A percentile compares a stretch with the other conserved stretches of the same genome.
Evolutionary conservation across 2,329 filamentous ascomycete species (phyloP).

Genomic region (Alternaria incomplexa): DNA sequence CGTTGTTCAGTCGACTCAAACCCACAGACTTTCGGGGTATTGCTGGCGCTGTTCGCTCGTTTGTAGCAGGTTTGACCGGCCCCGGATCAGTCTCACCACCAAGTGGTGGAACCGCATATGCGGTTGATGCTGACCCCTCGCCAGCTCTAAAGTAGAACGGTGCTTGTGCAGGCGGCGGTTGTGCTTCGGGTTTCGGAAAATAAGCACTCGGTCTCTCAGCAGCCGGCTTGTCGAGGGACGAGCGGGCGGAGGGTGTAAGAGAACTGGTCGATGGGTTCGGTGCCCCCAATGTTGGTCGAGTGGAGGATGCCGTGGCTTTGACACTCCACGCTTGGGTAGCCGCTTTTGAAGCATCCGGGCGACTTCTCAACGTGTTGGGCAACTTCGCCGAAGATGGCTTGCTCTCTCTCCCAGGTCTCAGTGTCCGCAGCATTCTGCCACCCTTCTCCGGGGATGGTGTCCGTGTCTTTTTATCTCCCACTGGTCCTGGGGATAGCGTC

Average conservation of each 20-base stretch:
- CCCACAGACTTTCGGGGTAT: conserved; percentile 32
- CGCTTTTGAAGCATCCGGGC: conserved; percentile 65
- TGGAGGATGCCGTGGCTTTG: conserved; percentile 30
- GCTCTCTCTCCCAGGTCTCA: conserved; percentile 55
- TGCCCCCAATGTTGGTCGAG: conserved; percentile 18
- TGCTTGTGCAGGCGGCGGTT: conserved; percentile 18
- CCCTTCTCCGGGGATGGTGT: conserved; percentile 69
- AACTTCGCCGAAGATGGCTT: conserved; percentile 56
- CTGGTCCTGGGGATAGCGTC: conserved; percentile 43
- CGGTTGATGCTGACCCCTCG: conserved; percentile 20
- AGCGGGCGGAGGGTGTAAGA: conserved; percentile 28
- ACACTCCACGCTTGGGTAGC: conserved; percentile 67
- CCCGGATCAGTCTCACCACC: conserved; percentile 19
- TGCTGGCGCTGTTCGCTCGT: conserved; percentile 18
- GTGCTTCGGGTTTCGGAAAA: conserved; percentile 15
- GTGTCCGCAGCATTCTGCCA: conserved; percentile 62
- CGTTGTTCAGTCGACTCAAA: conserved; percentile 7
- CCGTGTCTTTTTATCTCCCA: conserved; percentile 56
- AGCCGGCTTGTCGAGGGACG: conserved; percentile 38
- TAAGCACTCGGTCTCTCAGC: conserved; percentile 25
- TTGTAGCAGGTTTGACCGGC: conserved; percentile 10
- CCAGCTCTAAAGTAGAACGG: conserved; percentile 35
- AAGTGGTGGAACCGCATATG: conserved; percentile 22
- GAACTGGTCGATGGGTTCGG: conserved; percentile 24
- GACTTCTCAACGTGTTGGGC: conserved; percentile 51